phyloP scores from a whole-genome alignment of 2,329 filamentous ascomycete species.

The Elsinoe ampelina region DNA sequence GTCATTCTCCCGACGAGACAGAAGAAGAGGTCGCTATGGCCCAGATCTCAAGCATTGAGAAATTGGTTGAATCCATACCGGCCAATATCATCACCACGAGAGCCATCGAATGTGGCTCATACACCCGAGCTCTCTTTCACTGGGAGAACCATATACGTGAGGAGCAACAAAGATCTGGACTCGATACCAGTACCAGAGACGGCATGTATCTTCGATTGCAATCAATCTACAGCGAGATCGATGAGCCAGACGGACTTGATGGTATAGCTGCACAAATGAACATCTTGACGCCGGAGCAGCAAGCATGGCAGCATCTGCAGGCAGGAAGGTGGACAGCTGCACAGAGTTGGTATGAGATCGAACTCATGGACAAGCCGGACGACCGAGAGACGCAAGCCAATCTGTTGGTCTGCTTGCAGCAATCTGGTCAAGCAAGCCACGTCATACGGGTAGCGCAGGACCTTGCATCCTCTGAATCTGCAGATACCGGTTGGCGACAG shows the following conservation, averaged over 20 bases:
- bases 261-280: conserved; percentile 83
- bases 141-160: conserved; percentile 82
- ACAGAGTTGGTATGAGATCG: conserved; percentile 95
- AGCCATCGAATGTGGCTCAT: conserved; percentile 89
- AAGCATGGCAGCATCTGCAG: conserved; percentile 85
- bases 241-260: conserved; percentile 93
- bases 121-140: conserved; percentile 83
- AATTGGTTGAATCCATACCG: conserved; percentile 59
- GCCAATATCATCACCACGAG: conserved; percentile 67
- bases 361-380: conserved; percentile 56
- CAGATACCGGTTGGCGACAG: conserved; percentile 1
- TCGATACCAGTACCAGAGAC: conserved; percentile 42
- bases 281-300: conserved; percentile 83
- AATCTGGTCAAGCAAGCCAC: conserved; percentile 71
- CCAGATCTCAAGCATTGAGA: conserved; percentile 58
- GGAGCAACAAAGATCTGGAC: conserved; percentile 30
- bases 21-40: conserved; percentile 45
- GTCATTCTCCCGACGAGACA: conserved; percentile 36
- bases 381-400: conserved; percentile 72
- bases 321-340: conserved; percentile 88
- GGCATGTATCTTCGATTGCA: conserved; percentile 66
- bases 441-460: conserved; percentile 26
- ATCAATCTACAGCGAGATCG: conserved; percentile 92
- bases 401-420: conserved; percentile 77
- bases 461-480: conserved; percentile 2